Evolutionary conservation across 2,329 filamentous ascomycete species (phyloP).

Genomic region (Fusarium concolor): DNA sequence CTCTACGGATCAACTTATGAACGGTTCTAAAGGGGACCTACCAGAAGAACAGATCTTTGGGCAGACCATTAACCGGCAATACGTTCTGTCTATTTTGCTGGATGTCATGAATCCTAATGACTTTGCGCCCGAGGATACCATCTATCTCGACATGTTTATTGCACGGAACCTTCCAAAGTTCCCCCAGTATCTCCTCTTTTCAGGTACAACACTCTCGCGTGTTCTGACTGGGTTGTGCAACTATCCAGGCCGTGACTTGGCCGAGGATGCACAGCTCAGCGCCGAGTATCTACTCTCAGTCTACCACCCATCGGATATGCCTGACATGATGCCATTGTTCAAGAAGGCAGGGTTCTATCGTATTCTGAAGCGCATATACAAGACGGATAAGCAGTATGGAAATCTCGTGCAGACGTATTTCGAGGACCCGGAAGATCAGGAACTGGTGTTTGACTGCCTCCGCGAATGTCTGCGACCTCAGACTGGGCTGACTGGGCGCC

Average conservation of each 20-base stretch:
- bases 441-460: conserved; percentile 83
- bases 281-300: conserved; percentile 94
- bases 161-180: conserved; percentile 96
- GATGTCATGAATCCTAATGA: conserved; percentile 86
- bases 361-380: conserved; percentile 90
- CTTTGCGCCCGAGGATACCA: conserved; percentile 83
- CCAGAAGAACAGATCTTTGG: conserved; percentile 75
- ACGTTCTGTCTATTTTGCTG: conserved; percentile 88
- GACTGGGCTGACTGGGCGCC: conserved; percentile 73
- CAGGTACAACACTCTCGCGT: conserved; percentile 84
- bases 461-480: conserved; percentile 76
- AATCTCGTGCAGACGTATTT: conserved; percentile 85
- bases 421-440: conserved; percentile 82
- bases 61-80: conserved; percentile 86
- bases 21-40: conserved; percentile 63
- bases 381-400: conserved; percentile 80
- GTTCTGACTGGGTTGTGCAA: conserved; percentile 86
- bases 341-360: conserved; percentile 86
- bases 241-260: conserved; percentile 82
- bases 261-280: conserved; percentile 96
- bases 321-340: conserved; percentile 80
- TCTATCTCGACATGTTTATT: conserved; percentile 99
- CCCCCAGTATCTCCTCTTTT: conserved; percentile 91
- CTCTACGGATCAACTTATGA: conserved; percentile 69
- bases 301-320: conserved; percentile 88